Conservation (phyloP, 805 yeast genomes). For the Candida nonsorbophila region DNA sequence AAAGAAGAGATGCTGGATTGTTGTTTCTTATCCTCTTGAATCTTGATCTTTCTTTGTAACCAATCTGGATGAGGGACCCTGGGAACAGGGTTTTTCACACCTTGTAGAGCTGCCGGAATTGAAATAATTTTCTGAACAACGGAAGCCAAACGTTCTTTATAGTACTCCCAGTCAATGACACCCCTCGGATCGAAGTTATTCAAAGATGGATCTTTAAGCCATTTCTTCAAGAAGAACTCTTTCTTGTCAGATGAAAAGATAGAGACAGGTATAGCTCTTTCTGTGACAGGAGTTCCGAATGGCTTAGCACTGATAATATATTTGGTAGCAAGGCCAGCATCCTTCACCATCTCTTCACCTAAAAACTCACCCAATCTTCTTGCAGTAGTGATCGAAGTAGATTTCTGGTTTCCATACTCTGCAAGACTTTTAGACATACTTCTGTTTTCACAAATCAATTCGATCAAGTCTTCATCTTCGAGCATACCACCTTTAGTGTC, state of each 20-base stretch:
- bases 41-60: slow-evolving; percentile 63
- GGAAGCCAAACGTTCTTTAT: slow-evolving; percentile 84
- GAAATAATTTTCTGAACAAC: slow-evolving; percentile 93
- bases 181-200: slow-evolving; percentile 82
- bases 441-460: slow-evolving; percentile 91
- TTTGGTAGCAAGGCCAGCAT: slow-evolving; percentile 92
- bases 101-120: slow-evolving; percentile 95
- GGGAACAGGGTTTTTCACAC: slow-evolving; percentile 86
- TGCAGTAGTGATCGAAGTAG: slow-evolving; percentile 95
- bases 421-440: slow-evolving; percentile 88
- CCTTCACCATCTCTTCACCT: slow-evolving; percentile 95
- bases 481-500: slow-evolving; percentile 82
- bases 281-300: slow-evolving; percentile 82
- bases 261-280: slow-evolving; percentile 94
- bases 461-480: slow-evolving; percentile 92
- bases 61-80: slow-evolving; percentile 92
- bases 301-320: slow-evolving; percentile 87
- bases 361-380: slow-evolving; percentile 87
- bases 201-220: slow-evolving; percentile 78
- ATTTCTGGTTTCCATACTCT: slow-evolving; percentile 86
- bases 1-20: slow-evolving; percentile 63
- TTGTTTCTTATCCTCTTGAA: slow-evolving; percentile 59
- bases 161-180: slow-evolving; percentile 91
- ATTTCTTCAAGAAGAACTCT: slow-evolving; percentile 68
- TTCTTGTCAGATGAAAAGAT: slow-evolving; percentile 89